These are phyloP conservation scores for Candida sanyiensis DNA, from an alignment of 805 yeast species.

Conservation along the genomic window DNA sequence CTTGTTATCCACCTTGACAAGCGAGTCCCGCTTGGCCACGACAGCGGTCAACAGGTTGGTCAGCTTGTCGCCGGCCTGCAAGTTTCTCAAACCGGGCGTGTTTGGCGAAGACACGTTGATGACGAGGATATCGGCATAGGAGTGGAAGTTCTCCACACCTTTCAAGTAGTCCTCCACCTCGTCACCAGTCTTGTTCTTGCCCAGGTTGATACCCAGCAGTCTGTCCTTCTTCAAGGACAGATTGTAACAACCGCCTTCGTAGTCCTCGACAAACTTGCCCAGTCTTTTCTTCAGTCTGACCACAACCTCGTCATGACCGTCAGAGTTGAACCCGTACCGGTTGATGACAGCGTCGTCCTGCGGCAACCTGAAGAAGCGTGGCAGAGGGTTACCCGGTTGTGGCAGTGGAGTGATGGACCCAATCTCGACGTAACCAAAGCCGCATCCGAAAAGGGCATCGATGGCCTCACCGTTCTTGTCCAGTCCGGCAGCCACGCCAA, in stretches of 20 bases:
- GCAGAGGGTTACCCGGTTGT: constrained; percentile 92
- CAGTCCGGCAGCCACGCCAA: constrained; percentile 94
- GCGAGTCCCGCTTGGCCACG: constrained; percentile 60
- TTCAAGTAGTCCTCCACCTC: constrained; percentile 79
- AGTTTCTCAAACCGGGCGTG: constrained; percentile 88
- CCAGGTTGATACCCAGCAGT: constrained; percentile 77
- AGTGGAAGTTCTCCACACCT: constrained; percentile 80
- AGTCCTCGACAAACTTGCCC: constrained; percentile 30
- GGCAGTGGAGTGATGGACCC: constrained; percentile 92
- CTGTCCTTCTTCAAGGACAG: constrained; percentile 56
- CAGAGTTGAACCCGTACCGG: constrained; percentile 91
- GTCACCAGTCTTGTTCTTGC: constrained; percentile 90
- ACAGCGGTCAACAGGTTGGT: constrained; percentile 62
- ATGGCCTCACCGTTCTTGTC: constrained; percentile 92
- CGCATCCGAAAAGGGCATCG: constrained; percentile 69
- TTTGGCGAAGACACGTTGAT: constrained; percentile 93
- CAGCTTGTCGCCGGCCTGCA: constrained; percentile 74
- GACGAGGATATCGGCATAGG: constrained; percentile 81
- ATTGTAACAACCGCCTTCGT: constrained; percentile 24
- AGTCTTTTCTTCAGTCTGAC: constrained; percentile 64
- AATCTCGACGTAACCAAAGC: constrained; percentile 86
- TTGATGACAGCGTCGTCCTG: constrained; percentile 88
- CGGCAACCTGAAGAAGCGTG: constrained; percentile 82
- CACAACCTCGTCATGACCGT: constrained; percentile 74
- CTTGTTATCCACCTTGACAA: constrained; percentile 34